phyloP scores from a whole-genome alignment of 176 grass and related monocot species.

The Hyparrhenia diplandra region DNA sequence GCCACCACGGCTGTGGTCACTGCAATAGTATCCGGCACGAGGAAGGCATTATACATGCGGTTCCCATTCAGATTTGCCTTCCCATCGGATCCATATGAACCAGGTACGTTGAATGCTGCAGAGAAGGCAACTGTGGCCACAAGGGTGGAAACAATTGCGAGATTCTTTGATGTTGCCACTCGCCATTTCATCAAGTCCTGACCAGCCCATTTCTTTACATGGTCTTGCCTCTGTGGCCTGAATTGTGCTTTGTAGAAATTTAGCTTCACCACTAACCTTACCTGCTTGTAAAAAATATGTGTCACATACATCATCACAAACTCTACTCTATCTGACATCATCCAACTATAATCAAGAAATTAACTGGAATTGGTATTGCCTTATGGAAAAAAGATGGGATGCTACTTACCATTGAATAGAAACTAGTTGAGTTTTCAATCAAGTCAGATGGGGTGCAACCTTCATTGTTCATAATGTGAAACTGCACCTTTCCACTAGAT shows the following conservation, averaged over 20 bases:
- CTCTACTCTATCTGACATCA: background rate
- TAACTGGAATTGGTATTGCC: background rate
- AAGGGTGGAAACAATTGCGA: conserved; percentile 32
- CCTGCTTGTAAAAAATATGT: background rate
- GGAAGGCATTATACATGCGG: conserved; percentile 28
- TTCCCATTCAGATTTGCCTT: conserved; percentile 23
- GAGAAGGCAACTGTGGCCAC: conserved; percentile 29
- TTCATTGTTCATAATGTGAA: conserved; percentile 39
- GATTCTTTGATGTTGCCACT: conserved; percentile 28
- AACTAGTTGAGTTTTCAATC: conserved; percentile 16
- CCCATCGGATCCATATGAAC: conserved; percentile 41
- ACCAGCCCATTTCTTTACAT: conserved; percentile 37
- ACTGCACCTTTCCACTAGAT: background rate
- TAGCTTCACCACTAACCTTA: conserved; percentile 8
- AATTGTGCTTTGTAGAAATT: conserved; percentile 30
- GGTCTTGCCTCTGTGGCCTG: conserved; percentile 45
- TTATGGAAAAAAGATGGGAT: background rate
- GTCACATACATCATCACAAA: background rate
- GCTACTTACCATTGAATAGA: conserved; percentile 40
- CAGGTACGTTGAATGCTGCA: conserved; percentile 37
- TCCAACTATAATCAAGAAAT: background rate
- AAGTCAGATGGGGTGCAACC: conserved; percentile 30
- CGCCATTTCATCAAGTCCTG: conserved; percentile 47
- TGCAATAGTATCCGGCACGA: conserved; percentile 34
- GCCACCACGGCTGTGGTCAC: conserved; percentile 34